These are phyloP conservation scores for Exophiala sideris DNA, from an alignment of 2,329 filamentous ascomycete species.

Conservation along the genomic window DNA sequence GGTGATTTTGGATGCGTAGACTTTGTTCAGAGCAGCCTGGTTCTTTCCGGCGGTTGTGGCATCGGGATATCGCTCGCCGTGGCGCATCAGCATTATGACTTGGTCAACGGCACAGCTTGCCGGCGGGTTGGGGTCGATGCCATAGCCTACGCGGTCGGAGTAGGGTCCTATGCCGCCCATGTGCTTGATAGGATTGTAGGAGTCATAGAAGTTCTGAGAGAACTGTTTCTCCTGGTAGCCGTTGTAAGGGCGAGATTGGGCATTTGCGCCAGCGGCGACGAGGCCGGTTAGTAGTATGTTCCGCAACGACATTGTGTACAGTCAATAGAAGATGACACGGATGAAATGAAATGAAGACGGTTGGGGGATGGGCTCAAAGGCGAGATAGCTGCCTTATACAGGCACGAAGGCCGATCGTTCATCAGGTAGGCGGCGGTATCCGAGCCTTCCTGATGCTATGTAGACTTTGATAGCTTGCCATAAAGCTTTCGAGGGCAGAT, in stretches of 20 bases:
- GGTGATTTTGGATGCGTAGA: slow-evolving; percentile 73
- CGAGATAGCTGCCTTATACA: too few species aligned
- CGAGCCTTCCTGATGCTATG: too few species aligned
- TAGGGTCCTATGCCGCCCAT: slow-evolving; percentile 95
- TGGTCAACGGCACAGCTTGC: slow-evolving; percentile 57
- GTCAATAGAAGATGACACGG: too few species aligned
- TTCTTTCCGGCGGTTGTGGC: slow-evolving; percentile 97
- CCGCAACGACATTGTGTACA: not conserved
- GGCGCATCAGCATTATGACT: slow-evolving; percentile 36
- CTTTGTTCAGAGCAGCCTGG: slow-evolving; percentile 80
- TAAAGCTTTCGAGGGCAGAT: too few species aligned
- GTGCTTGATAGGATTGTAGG: slow-evolving; percentile 45
- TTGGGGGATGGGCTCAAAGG: too few species aligned
- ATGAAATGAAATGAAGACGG: too few species aligned
- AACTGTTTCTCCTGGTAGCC: slow-evolving; percentile 9
- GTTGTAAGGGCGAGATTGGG: not conserved
- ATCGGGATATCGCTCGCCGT: slow-evolving; percentile 90
- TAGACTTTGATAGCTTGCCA: too few species aligned
- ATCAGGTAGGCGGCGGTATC: too few species aligned
- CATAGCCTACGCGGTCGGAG: slow-evolving; percentile 55
- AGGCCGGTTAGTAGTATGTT: not conserved
- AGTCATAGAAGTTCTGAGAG: slow-evolving; percentile 8
- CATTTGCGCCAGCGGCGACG: not conserved
- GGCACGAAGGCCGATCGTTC: too few species aligned
- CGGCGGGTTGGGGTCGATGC: slow-evolving; percentile 86